Evolutionary conservation across 305 asterid genomes (phyloP).

Genomic region (Solanum hybrid): DNA sequence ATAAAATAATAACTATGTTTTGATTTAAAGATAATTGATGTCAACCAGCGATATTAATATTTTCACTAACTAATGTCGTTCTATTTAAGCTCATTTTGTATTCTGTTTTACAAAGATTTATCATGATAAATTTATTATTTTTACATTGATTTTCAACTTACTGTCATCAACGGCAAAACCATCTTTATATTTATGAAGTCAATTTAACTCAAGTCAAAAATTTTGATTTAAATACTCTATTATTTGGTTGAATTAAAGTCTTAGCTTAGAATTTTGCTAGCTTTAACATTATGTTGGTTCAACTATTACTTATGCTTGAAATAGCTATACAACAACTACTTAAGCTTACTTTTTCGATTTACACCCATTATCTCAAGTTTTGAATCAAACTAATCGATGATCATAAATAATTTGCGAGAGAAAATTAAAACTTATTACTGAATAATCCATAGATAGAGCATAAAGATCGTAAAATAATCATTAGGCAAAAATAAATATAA

Average conservation of each 20-base stretch:
- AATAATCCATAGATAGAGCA: neutral
- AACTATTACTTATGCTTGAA: neutral
- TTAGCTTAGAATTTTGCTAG: neutral
- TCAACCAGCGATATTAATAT: neutral
- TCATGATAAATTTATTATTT: neutral
- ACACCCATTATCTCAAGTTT: neutral
- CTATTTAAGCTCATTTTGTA: neutral
- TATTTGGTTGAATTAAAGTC: neutral
- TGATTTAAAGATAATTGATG: neutral
- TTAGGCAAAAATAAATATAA: neutral
- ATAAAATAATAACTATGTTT: too few species aligned
- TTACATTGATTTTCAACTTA: neutral
- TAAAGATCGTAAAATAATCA: neutral
- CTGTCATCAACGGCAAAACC: rapidly evolving
- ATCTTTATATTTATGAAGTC: neutral
- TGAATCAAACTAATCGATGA: neutral
- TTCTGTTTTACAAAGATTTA: neutral
- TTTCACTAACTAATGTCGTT: neutral
- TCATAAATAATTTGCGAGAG: neutral
- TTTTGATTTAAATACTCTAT: neutral
- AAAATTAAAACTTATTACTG: neutral
- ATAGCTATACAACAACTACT: neutral
- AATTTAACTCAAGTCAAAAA: neutral
- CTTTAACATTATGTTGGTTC: neutral
- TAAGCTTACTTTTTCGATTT: neutral